Percentiles rank a stretch among this genome's conserved stretches.
Evolutionary conservation across 1,284 basidiomycete species (phyloP).

Genomic region (Omphalotus olearius): DNA sequence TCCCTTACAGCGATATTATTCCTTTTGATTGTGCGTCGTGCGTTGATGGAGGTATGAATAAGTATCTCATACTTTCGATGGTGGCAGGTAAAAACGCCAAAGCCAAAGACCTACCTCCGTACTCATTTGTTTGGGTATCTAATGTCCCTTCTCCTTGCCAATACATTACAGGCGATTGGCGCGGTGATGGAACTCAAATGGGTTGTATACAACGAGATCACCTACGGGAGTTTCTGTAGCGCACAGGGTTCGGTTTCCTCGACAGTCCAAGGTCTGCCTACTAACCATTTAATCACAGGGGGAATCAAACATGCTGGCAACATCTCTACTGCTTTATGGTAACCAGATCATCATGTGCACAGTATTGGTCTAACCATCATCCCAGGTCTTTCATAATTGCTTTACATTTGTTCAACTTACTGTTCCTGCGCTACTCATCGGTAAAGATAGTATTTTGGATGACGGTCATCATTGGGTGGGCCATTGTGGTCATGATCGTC

Average conservation of each 20-base stretch:
- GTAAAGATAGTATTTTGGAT: slow-evolving; percentile 21
- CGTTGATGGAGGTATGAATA: background rate
- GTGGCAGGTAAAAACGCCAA: slow-evolving; percentile 2
- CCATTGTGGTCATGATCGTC: slow-evolving; percentile 27
- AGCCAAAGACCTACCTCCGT: slow-evolving; percentile 1
- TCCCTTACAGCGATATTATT: slow-evolving; percentile 9
- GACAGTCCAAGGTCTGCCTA: background rate
- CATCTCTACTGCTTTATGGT: slow-evolving; percentile 35
- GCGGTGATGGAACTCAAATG: slow-evolving; percentile 36
- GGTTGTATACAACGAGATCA: slow-evolving; percentile 31
- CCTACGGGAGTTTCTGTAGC: slow-evolving; percentile 30
- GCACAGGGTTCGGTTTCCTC: slow-evolving; percentile 30
- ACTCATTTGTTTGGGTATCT: slow-evolving; percentile 15
- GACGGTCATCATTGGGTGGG: slow-evolving; percentile 32
- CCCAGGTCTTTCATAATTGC: slow-evolving; percentile 36
- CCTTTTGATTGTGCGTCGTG: background rate
- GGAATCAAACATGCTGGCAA: slow-evolving; percentile 41
- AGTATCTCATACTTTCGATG: background rate
- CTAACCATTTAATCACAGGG: slow-evolving; percentile 12
- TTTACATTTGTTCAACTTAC: slow-evolving; percentile 36
- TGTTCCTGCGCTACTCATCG: slow-evolving; percentile 33
- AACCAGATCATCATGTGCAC: background rate
- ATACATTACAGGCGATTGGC: slow-evolving; percentile 37
- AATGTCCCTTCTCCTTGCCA: slow-evolving; percentile 36
- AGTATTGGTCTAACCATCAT: background rate